Base-by-base conservation (phyloP, 805 yeast species). In the Hermanozyma aechmeae region DNA sequence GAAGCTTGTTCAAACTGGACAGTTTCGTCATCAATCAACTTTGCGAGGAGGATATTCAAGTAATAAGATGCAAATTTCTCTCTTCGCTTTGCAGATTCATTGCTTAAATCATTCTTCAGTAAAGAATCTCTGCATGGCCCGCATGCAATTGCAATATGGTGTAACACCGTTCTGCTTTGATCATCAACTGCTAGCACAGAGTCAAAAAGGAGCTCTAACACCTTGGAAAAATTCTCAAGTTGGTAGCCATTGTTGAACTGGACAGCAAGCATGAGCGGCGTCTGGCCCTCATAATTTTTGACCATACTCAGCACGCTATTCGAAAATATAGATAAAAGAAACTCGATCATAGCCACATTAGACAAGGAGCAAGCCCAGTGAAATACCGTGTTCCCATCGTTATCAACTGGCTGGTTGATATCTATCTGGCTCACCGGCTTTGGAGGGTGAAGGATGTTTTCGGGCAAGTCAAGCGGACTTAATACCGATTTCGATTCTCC, bases 321-420 rank as follows among this genome's bases (percentile, higher is more conserved):
- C 23, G 69, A 59, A 17, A 92, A 79, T 11, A 84, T 64, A 23
- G 76, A 51, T 13, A 79, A 41, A 16, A 81, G 47, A 16, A 74
- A 58, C 38, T 74, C 72, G 3, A 85, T 89, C 29, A 87, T 64
- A 3, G 74, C 60, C 2, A 78, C 56, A 33, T 84, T 74, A 0
- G 94, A 97, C 51, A 92, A 67, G 0, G 96, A 83, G 11, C 96
- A 77, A 3, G 96, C 93, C 93, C 97, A 83, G 54, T 92, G 99
- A 33, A 92, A 65, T 0, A 95, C 85, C 0, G 95, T 80, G 48
- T 92, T 92, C 1, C 97, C 96, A 33, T 79, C 74, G 42, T 83
- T 93, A 54, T 93, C 99, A 25, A 93, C 82, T 1, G 96, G 78
- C 19, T 85, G 83, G 46, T 85, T 92, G 28, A 87, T 64, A 34